Evolutionary conservation across 192 early-diverging fungal species (phyloP).

Genomic region (Kickxella alabastrina): DNA sequence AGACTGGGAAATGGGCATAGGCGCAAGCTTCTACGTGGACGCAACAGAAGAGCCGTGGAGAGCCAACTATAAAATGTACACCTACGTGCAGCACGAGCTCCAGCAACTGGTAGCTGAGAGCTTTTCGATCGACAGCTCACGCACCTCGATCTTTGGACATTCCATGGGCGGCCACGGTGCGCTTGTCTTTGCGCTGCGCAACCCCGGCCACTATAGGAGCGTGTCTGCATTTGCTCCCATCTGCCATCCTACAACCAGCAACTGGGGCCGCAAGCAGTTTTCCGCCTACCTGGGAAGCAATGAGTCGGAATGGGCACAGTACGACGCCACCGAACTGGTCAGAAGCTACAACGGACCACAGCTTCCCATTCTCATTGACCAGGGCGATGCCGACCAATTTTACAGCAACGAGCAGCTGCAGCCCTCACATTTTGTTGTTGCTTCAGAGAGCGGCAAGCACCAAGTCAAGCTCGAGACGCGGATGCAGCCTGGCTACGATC

Average conservation of each 20-base stretch:
- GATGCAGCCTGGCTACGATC: conserved; percentile 80
- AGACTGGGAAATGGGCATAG: conserved; percentile 48
- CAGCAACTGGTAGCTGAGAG: conserved; percentile 54
- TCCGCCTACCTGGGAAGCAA: conserved; percentile 66
- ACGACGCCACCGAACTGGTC: conserved; percentile 73
- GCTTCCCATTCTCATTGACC: conserved; percentile 48
- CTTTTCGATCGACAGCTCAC: conserved; percentile 59
- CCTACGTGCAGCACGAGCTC: conserved; percentile 75
- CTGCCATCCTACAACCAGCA: conserved; percentile 62
- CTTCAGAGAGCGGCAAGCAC: conserved; percentile 39
- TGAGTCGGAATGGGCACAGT: conserved; percentile 56
- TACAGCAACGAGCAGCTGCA: conserved; percentile 62
- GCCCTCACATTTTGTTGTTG: conserved; percentile 56
- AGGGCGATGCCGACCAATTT: conserved; percentile 73
- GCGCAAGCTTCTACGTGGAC: conserved; percentile 68
- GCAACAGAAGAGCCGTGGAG: conserved; percentile 74
- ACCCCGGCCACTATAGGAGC: conserved; percentile 63
- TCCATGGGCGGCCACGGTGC: conserved; percentile 92
- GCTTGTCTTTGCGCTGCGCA: conserved; percentile 69
- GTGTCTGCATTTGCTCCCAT: conserved; percentile 85
- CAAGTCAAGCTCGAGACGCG: conserved; percentile 56
- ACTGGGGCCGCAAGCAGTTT: conserved; percentile 82
- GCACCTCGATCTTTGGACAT: conserved; percentile 66
- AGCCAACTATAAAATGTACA: conserved; percentile 78
- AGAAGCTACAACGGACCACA: conserved; percentile 45